These are phyloP conservation scores for Clitopilus passeckerianus DNA, from an alignment of 768 basidiomycete species.

Conservation along the genomic window DNA sequence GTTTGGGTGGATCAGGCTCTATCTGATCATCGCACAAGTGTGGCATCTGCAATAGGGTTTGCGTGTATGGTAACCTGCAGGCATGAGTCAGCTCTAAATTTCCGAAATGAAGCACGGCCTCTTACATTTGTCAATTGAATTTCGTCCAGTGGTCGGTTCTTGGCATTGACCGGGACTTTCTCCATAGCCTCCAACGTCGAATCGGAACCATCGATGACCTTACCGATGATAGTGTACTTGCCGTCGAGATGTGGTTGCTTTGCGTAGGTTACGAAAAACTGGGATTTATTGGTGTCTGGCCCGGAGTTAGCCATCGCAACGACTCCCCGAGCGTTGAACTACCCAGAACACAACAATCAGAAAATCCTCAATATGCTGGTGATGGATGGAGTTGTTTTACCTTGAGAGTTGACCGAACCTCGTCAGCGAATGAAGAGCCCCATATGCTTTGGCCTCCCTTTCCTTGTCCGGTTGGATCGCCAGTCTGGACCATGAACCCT, in stretches of 20 bases:
- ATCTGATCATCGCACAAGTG: neutral
- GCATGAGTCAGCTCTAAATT: conserved; percentile 1
- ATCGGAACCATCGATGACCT: conserved; percentile 98
- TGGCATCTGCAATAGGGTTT: conserved; percentile 89
- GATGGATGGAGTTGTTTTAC: conserved; percentile 31
- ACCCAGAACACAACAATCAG: conserved; percentile 15
- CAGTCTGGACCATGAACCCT: conserved; percentile 94
- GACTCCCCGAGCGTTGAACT: conserved; percentile 95
- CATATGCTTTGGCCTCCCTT: conserved; percentile 98
- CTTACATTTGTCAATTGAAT: conserved; percentile 80
- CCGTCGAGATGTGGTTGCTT: conserved; percentile 94
- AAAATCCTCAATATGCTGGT: conserved; percentile 7
- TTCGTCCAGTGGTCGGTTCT: conserved; percentile 83
- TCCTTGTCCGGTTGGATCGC: conserved; percentile 84
- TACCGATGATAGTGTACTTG: conserved; percentile 93
- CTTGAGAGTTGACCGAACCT: conserved; percentile 91
- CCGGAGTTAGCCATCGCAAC: conserved; percentile 99
- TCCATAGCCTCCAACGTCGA: conserved; percentile 94
- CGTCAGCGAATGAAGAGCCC: conserved; percentile 89
- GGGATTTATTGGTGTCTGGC: conserved; percentile 87
- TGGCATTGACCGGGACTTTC: conserved; percentile 82
- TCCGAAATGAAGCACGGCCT: conserved; percentile 6
- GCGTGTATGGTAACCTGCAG: conserved; percentile 82
- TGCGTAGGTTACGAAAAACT: conserved; percentile 86
- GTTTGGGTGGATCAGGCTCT: neutral